Conservation (phyloP, 2,329 filamentous ascomycete genomes). For the Hypoxylon rubiginosum region DNA sequence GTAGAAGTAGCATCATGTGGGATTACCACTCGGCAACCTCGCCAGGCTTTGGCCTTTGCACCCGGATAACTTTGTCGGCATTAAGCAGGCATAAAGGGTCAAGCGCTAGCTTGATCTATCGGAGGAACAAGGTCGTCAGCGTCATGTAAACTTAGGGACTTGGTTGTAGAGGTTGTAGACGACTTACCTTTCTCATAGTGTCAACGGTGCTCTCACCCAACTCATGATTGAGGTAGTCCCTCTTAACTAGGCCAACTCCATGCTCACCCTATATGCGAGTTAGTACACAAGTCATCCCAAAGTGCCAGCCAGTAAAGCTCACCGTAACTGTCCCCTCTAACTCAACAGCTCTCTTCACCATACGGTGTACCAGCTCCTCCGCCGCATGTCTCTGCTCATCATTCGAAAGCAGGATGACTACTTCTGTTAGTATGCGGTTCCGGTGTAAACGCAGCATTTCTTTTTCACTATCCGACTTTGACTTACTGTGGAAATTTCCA, state of each 20-base stretch:
- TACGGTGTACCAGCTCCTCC: slow-evolving; percentile 80
- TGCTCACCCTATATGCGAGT: slow-evolving; percentile 75
- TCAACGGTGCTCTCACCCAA: slow-evolving; percentile 81
- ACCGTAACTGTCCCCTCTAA: slow-evolving; percentile 86
- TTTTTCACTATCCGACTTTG: neutral
- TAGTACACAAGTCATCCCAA: slow-evolving; percentile 8
- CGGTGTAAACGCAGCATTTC: too few species aligned
- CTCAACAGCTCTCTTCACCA: slow-evolving; percentile 88
- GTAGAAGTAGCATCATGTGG: slow-evolving; percentile 24
- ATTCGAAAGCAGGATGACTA: slow-evolving; percentile 70
- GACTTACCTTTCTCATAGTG: slow-evolving; percentile 81
- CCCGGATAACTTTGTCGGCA: slow-evolving; percentile 76
- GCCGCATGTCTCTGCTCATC: slow-evolving; percentile 76
- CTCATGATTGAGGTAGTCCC: slow-evolving; percentile 85
- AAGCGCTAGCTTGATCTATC: slow-evolving; percentile 81
- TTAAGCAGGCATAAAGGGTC: slow-evolving; percentile 80
- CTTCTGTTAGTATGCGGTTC: slow-evolving; percentile 33
- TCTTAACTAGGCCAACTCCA: slow-evolving; percentile 85
- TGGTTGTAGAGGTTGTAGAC: too few species aligned
- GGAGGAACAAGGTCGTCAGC: slow-evolving; percentile 22
- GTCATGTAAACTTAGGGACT: neutral
- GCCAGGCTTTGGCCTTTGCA: slow-evolving; percentile 67
- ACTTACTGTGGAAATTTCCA: slow-evolving; percentile 79
- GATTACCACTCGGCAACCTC: slow-evolving; percentile 62
- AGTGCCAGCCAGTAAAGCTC: slow-evolving; percentile 43